Percentiles rank a stretch among this genome's conserved stretches.
These are phyloP conservation scores for Phenoliferia sp. DNA, from an alignment of 1,284 basidiomycete species.

Conservation along the genomic window DNA sequence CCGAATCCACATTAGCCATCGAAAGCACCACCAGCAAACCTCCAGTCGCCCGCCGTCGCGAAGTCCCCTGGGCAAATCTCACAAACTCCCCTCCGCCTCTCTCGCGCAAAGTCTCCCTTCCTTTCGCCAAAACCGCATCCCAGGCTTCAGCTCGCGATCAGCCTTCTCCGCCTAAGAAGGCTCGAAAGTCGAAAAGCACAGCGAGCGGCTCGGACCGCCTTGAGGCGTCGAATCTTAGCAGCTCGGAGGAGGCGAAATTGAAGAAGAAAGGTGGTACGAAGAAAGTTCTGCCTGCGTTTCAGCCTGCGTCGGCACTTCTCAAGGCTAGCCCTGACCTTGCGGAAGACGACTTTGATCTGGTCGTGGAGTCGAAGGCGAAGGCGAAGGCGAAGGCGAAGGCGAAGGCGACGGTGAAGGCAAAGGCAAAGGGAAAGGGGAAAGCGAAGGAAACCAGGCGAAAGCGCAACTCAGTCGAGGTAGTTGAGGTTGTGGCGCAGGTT, in stretches of 20 bases:
- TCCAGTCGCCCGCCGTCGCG: not conserved
- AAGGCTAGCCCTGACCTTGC: not conserved
- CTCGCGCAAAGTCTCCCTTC: not conserved
- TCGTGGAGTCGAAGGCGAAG: not conserved
- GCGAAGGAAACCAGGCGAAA: conserved; percentile 4
- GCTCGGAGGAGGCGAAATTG: not conserved
- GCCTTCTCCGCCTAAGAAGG: not conserved
- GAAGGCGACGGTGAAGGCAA: not conserved
- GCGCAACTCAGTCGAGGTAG: too few relatives aligned
- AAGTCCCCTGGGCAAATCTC: not conserved
- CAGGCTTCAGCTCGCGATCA: not conserved
- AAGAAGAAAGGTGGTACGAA: not conserved
- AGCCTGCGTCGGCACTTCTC: not conserved
- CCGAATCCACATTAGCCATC: not conserved
- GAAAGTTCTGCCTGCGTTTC: not conserved
- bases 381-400: not conserved
- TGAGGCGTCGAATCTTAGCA: too few relatives aligned
- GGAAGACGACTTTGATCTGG: too few relatives aligned
- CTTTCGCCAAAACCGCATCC: not conserved
- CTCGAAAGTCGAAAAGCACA: not conserved
- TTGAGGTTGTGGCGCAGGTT: not conserved
- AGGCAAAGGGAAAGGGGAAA: conserved; percentile 1
- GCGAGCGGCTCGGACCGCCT: not conserved
- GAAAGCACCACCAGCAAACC: not conserved
- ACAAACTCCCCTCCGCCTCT: not conserved